Evolutionary conservation across 2,329 filamentous ascomycete genomes (phyloP), one percentile per base, ranked within the genome.

Genomic region (Colletotrichum sublineola): DNA sequence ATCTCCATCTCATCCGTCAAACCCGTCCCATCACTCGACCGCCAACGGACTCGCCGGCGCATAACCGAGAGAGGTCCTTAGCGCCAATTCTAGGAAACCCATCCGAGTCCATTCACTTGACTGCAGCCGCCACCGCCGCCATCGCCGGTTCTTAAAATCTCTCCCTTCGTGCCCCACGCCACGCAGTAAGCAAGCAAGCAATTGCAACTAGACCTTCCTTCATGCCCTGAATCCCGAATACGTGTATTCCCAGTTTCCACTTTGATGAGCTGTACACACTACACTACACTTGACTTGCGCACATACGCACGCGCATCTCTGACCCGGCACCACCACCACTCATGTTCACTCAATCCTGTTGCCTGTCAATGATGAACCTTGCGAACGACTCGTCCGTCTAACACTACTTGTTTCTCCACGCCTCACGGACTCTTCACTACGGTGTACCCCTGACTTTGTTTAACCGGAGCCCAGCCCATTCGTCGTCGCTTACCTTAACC

Each of bases 21-120:
- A 42, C 48, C 48, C 48, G 48, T 63, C 48, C 38, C 62, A 57
- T 68, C 36, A n/a, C 42, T 72, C 58, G 38, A 53, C 66, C 53
- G 53, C 66, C 53, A 46, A 58, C 55, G 46, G 53, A 65, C 60
- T 72, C 31, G 52, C 65, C 40, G 66, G 66, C 48, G 70, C 66
- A 72, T 65, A 40, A 72, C 69, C 60, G 66, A 72, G 18, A 46
- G 50, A 24, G 56, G 55, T 60, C 61, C 61, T 73, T 70, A 70
- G 70, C 70, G 57, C 70, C 55, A 61, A 40, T 61, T 70, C 48
- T 65, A 61, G 61, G 55, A 56, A 57, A 61, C 61, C 61, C 67
- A 64, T 64, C 61, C 69, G 55, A 73, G 60, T 33, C 48, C 31
- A 24, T 55, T 48, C 48, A 58, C 61, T 65, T 20, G 40, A 70